A percentile compares a stretch with the other conserved stretches of the same genome.
Evolutionary conservation across 768 basidiomycete genomes (phyloP).

Genomic region (Collybia sp.): DNA sequence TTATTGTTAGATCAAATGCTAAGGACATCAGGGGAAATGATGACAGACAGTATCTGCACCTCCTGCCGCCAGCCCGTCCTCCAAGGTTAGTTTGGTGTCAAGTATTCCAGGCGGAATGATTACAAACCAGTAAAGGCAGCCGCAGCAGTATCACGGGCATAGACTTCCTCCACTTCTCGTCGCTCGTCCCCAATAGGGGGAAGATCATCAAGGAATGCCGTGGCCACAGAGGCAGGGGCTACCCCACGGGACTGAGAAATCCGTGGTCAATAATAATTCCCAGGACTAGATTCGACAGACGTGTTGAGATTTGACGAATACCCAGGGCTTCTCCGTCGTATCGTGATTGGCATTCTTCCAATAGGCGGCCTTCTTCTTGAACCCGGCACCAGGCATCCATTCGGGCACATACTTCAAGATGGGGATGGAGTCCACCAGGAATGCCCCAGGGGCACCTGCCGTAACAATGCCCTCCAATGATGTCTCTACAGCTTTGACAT

Average conservation of each 20-base stretch:
- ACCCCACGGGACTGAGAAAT: not conserved
- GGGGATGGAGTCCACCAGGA: too few relatives aligned
- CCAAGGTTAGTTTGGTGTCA: not conserved
- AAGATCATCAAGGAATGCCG: not conserved
- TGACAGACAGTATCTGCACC: constrained; percentile 8
- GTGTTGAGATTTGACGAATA: constrained; percentile 8
- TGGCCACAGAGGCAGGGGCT: constrained; percentile 1
- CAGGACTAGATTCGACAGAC: constrained; percentile 1
- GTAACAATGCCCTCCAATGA: constrained; percentile 1
- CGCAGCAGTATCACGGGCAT: constrained; percentile 7
- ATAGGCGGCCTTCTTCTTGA: constrained; percentile 33
- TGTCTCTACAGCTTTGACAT: constrained; percentile 3
- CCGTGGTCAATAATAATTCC: not conserved
- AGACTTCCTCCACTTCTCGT: constrained; percentile 6
- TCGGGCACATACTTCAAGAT: constrained; percentile 36
- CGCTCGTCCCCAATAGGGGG: not conserved
- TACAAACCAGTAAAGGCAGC: constrained; percentile 4
- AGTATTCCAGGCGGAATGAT: not conserved
- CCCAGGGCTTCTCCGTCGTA: constrained; percentile 29
- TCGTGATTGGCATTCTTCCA: constrained; percentile 26
- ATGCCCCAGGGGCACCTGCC: too few relatives aligned
- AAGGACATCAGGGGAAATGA: too few relatives aligned
- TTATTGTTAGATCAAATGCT: not conserved
- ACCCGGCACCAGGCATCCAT: constrained; percentile 44
- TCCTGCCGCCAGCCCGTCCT: too few relatives aligned